Evolutionary conservation across 106 monocot genomes (phyloP).

Genomic region (Acanthochlamys bracteata): DNA sequence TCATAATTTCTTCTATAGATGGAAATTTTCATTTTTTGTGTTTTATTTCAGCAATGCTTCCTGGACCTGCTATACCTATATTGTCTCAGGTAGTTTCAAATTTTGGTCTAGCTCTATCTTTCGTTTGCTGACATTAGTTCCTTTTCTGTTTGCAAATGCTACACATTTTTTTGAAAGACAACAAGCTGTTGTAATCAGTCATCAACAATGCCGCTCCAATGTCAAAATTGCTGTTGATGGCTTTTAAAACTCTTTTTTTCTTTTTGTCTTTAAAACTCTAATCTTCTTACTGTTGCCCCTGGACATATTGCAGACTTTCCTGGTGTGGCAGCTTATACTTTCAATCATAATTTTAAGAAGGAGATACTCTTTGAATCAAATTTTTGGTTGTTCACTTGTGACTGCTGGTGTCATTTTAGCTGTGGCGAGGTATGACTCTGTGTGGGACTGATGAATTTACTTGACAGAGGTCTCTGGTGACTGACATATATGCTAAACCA

Average conservation of each 20-base stretch:
- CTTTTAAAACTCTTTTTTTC: too few species aligned
- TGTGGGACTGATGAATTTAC: not conserved
- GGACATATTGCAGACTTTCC: slow-evolving; percentile 60
- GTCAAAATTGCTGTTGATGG: too few species aligned
- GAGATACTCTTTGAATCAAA: slow-evolving; percentile 62
- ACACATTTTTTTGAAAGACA: too few species aligned
- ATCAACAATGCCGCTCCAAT: too few species aligned
- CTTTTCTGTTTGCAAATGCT: too few species aligned
- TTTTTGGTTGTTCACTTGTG: slow-evolving; percentile 82
- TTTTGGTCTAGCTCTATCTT: not conserved
- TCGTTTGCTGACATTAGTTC: not conserved
- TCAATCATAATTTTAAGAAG: slow-evolving; percentile 72
- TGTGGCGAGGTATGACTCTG: slow-evolving; percentile 62
- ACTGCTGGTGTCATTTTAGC: slow-evolving; percentile 71
- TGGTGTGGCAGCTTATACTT: slow-evolving; percentile 97
- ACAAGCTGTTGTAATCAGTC: too few species aligned
- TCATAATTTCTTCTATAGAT: too few species aligned
- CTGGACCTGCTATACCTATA: slow-evolving; percentile 78
- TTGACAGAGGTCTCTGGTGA: too few species aligned
- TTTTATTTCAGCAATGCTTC: slow-evolving; percentile 52
- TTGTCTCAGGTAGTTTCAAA: slow-evolving; percentile 54
- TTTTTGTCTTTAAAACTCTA: not conserved
- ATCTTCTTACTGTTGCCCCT: not conserved
- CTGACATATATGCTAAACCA: too few species aligned
- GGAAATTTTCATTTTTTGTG: not conserved